Evolutionary conservation across 2,329 filamentous ascomycete species (phyloP).

Genomic region (Aspergillus jensenii): DNA sequence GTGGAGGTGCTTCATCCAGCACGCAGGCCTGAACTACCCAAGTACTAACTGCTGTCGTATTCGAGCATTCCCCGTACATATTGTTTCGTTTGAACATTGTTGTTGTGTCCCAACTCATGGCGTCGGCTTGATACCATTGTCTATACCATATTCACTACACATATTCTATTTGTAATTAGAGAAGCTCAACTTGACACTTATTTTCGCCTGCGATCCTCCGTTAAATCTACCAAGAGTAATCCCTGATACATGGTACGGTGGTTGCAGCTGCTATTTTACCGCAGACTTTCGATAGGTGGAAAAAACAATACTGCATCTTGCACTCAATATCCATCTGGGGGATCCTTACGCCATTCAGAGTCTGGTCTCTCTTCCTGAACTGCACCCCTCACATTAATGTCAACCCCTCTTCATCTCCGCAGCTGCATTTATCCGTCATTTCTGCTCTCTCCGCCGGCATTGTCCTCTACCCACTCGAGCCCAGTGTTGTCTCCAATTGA

Average conservation of each 20-base stretch:
- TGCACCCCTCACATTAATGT: background rate
- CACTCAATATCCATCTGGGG: background rate
- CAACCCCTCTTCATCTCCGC: background rate
- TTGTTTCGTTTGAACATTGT: background rate
- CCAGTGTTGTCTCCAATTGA: conserved; percentile 2
- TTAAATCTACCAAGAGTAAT: background rate
- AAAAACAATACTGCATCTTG: background rate
- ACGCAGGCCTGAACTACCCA: background rate
- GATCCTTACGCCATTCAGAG: background rate
- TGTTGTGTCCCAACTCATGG: conserved; percentile 1
- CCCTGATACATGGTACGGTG: background rate
- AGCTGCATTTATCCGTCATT: conserved; percentile 15
- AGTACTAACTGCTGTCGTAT: background rate
- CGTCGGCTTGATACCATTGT: conserved; percentile 7
- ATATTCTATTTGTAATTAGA: conserved; percentile 10
- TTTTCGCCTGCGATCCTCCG: background rate
- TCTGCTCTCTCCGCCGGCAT: background rate
- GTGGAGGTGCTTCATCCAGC: background rate
- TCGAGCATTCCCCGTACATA: conserved; percentile 1
- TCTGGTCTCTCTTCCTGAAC: no score
- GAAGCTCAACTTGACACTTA: background rate
- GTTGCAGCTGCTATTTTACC: conserved; percentile 4
- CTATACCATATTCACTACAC: conserved; percentile 3
- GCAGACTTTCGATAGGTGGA: conserved; percentile 14
- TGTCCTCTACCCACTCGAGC: background rate